Evolutionary conservation across 2,329 filamentous ascomycete species (phyloP).

Genomic region (Paecilomyces formosus): DNA sequence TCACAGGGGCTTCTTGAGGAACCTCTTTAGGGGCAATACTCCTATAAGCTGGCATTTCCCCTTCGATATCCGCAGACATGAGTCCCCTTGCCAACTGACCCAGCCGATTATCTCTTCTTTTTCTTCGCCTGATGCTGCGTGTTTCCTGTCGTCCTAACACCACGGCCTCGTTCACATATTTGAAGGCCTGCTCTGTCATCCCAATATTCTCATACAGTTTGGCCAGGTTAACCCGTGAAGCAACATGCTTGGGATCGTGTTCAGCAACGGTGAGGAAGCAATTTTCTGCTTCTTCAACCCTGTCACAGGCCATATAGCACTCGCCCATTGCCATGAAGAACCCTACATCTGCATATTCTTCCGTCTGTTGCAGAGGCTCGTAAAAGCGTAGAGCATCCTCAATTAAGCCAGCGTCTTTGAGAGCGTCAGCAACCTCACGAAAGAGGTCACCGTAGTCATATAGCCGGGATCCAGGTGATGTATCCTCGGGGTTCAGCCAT

Average conservation of each 20-base stretch:
- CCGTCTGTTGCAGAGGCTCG: conserved; percentile 41
- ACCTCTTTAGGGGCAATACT: conserved; percentile 12
- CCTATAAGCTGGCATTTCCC: conserved; percentile 8
- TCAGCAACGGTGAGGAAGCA: conserved; percentile 69
- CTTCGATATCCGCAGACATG: conserved; percentile 15
- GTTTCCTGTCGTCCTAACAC: conserved; percentile 47
- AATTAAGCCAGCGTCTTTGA: conserved; percentile 45
- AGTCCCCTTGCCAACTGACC: conserved; percentile 35
- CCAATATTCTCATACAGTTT: conserved; percentile 74
- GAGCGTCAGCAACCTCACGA: conserved; percentile 58
- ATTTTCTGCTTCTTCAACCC: conserved; percentile 64
- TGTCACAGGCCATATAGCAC: conserved; percentile 60
- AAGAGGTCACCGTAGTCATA: conserved; percentile 72
- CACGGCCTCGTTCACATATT: conserved; percentile 68
- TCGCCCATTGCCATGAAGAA: conserved; percentile 45
- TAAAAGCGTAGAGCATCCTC: conserved; percentile 54
- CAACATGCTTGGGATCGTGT: conserved; percentile 62
- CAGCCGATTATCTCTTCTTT: conserved; percentile 29
- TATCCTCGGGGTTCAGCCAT: conserved; percentile 61
- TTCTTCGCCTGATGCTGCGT: conserved; percentile 15
- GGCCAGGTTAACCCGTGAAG: conserved; percentile 70
- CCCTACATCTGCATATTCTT: conserved; percentile 40
- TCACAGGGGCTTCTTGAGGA: conserved; percentile 5
- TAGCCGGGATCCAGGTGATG: conserved; percentile 43
- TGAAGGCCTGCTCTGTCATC: conserved; percentile 67